phyloP scores from a whole-genome alignment of 1,284 basidiomycete genomes.

The Boletus smithii region DNA sequence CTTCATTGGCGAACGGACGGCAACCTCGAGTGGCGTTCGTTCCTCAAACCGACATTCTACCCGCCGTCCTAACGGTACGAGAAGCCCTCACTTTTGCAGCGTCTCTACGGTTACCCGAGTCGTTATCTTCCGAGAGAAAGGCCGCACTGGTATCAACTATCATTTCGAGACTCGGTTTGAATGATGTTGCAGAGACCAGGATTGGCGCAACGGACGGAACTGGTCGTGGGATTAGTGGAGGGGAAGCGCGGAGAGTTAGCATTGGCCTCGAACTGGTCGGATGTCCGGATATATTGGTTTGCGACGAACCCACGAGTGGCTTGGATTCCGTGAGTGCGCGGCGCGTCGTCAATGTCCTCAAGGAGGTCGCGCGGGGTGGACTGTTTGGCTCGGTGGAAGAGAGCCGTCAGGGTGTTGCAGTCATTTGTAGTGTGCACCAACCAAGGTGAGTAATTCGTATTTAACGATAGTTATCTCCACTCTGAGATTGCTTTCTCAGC shows the following conservation, averaged over 20 bases:
- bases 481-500: constrained; percentile 32
- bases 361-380: constrained; percentile 66
- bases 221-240: constrained; percentile 78
- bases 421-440: constrained; percentile 87
- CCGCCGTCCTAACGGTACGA: constrained; percentile 74
- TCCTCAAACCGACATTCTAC: constrained; percentile 81
- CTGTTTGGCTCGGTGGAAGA: constrained; percentile 24
- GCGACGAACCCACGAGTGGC: constrained; percentile 82
- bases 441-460: constrained; percentile 51
- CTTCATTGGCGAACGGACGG: constrained; percentile 31
- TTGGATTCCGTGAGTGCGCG: constrained; percentile 86
- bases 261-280: constrained; percentile 84
- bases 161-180: constrained; percentile 74
- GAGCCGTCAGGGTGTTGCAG: constrained; percentile 41
- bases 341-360: constrained; percentile 73
- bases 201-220: constrained; percentile 58
- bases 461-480: neutral
- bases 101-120: constrained; percentile 78
- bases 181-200: constrained; percentile 63
- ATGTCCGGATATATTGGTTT: constrained; percentile 73
- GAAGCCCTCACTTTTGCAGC: constrained; percentile 86
- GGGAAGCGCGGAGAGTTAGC: constrained; percentile 80
- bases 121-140: constrained; percentile 65
- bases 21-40: constrained; percentile 73
- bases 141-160: constrained; percentile 64